Conservation (phyloP, 1,284 basidiomycete genomes). For the Trichosporon sp. region DNA sequence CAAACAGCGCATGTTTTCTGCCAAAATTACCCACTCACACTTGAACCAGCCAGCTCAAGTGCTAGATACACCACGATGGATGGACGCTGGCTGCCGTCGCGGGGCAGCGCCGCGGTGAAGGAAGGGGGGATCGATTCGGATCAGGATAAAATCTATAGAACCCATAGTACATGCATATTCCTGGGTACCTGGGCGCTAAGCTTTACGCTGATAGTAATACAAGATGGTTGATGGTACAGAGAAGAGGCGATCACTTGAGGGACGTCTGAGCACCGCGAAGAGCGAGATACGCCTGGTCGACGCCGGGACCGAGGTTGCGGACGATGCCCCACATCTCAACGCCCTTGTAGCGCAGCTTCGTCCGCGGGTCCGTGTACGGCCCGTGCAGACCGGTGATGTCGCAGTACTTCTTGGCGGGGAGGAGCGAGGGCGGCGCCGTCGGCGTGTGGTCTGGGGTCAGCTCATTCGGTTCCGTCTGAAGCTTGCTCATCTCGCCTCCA, state of each 20-base stretch:
- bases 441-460: constrained; percentile 52
- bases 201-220: background rate
- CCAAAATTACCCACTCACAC: background rate
- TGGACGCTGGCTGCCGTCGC: background rate
- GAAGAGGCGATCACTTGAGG: constrained; percentile 42
- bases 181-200: constrained; percentile 12
- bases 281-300: constrained; percentile 55
- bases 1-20: background rate
- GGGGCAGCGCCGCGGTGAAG: constrained; percentile 1
- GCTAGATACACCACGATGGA: constrained; percentile 22
- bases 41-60: constrained; percentile 9
- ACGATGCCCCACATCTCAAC: constrained; percentile 57
- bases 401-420: constrained; percentile 60
- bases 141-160: constrained; percentile 18
- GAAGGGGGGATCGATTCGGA: background rate
- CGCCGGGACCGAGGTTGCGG: constrained; percentile 54
- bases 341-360: constrained; percentile 56
- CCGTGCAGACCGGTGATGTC: constrained; percentile 60
- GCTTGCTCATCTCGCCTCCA: background rate
- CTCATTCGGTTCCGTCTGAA: no score
- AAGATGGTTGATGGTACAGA: constrained; percentile 2
- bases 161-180: constrained; percentile 18
- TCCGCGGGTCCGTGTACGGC: constrained; percentile 56
- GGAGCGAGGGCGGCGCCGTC: constrained; percentile 52
- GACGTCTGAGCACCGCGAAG: constrained; percentile 53